Conservation (phyloP, 306 rosid species). For the Ormosia emarginata region DNA sequence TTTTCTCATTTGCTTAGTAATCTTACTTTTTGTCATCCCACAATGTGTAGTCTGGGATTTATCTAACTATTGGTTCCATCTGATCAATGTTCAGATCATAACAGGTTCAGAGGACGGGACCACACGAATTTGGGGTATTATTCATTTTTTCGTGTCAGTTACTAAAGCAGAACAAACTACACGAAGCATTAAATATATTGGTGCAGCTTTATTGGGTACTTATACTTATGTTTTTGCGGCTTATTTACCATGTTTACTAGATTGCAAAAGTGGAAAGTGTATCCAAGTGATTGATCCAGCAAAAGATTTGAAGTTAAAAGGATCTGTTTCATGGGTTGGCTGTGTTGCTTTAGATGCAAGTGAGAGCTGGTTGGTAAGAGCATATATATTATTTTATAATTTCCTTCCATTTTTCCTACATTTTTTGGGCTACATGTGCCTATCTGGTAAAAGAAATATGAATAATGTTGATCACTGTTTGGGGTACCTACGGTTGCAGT, state of each 20-base stretch:
- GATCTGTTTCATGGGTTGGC: slow-evolving; percentile 58
- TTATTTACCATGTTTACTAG: slow-evolving; percentile 41
- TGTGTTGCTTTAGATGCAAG: slow-evolving; percentile 80
- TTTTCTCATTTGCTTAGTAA: not conserved
- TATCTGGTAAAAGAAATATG: slow-evolving; percentile 2
- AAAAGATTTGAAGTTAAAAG: slow-evolving; percentile 55
- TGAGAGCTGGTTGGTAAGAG: slow-evolving; percentile 96
- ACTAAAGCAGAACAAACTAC: not conserved
- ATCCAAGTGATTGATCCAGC: slow-evolving; percentile 59
- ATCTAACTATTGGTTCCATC: slow-evolving; percentile 18
- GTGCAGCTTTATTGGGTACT: not conserved
- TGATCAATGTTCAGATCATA: slow-evolving; percentile 59
- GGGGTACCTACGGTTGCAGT: not conserved
- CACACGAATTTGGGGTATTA: slow-evolving; percentile 82
- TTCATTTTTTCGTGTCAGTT: not conserved
- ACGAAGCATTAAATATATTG: not conserved
- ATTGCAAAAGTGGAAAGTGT: slow-evolving; percentile 87
- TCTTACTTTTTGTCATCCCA: not conserved
- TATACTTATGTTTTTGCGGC: slow-evolving; percentile 20
- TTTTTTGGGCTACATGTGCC: not conserved
- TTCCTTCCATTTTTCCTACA: not conserved
- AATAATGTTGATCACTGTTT: not conserved
- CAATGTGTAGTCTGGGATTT: slow-evolving; percentile 14
- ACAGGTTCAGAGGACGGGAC: slow-evolving; percentile 98
- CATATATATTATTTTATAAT: not conserved